Base-by-base conservation (phyloP, 441 rosid genomes). In the Brassica balearica region DNA sequence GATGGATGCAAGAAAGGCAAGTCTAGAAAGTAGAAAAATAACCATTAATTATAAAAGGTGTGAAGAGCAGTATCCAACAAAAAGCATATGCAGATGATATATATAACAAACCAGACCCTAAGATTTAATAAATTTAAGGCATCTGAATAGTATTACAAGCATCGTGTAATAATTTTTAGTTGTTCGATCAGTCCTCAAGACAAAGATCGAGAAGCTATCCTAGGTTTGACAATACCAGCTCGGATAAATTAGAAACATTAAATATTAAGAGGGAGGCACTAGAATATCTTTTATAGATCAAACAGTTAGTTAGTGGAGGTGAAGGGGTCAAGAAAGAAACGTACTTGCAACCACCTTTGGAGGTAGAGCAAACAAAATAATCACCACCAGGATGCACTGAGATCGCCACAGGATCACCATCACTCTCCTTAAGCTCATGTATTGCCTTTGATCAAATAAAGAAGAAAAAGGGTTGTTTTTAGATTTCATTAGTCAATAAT, bases 371-470 rank as follows among this genome's bases (percentile, higher is more conserved):
- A 56, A 92, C 90, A 73, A 95, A 84, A 51, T 86, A 86, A 71
- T 93, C 99, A 5, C 98, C 99, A 77, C 84, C 90, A 8, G 97
- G 97, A 81, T 95, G 96, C 72, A 92, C 99, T 6, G 90, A 83
- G 61, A 91, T 83, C 17, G 90, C 59, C 69, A 89, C 75, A 3
- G 88, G 89, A 65, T 89, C 90, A 48, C 98, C 99, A 43, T 93
- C 97, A 71, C 76, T 81, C 72, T 89, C 95, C 58, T 95, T 87
- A 23, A 95, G 79, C 78, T 84, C 90, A 63, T 89, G 86, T 12
- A 82, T 84, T 25, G 84, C 94, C 99, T 95, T 48, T 36, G 9
- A 63, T 34, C 64, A 73, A 34, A 11, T 8, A 73, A 53, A 17
- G 2, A 73, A 2, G 3, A 6, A 12, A 46, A 46, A 46, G 2